Conservation (phyloP, 768 basidiomycete species). For the Peribolospora baueri region DNA sequence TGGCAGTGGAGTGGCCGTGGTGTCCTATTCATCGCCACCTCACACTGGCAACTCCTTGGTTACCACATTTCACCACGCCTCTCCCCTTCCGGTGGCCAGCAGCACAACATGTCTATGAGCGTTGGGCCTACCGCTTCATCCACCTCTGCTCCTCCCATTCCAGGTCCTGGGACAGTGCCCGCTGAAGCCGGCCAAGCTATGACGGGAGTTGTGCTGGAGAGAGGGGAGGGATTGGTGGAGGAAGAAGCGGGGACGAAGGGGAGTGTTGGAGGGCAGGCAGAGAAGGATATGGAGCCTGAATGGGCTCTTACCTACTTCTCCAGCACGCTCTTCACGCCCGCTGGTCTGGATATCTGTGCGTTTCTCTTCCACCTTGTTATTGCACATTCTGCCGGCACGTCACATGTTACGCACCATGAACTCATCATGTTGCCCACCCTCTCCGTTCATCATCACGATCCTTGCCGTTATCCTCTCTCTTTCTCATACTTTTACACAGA, state of each 20-base stretch:
- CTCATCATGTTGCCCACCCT: too few relatives aligned
- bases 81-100: background rate
- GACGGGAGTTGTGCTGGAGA: too few relatives aligned
- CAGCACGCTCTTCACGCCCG: slow-evolving; percentile 26
- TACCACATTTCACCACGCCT: slow-evolving; percentile 10
- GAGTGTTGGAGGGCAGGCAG: background rate
- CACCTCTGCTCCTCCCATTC: background rate
- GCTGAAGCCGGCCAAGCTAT: too few relatives aligned
- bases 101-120: background rate
- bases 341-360: slow-evolving; percentile 25
- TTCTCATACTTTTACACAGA: too few relatives aligned
- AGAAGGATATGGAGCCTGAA: background rate
- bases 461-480: too few relatives aligned
- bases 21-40: slow-evolving; percentile 20
- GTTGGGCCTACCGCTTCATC: background rate
- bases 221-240: too few relatives aligned
- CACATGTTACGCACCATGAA: too few relatives aligned
- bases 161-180: too few relatives aligned
- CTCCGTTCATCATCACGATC: too few relatives aligned
- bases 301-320: slow-evolving; percentile 23
- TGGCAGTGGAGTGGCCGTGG: slow-evolving; percentile 24
- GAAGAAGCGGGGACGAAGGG: too few relatives aligned
- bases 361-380: too few relatives aligned
- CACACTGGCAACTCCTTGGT: slow-evolving; percentile 25
- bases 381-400: background rate